Evolutionary conservation across 2,329 filamentous ascomycete genomes (phyloP).

Genomic region (Ceratocystis eucalypticola): DNA sequence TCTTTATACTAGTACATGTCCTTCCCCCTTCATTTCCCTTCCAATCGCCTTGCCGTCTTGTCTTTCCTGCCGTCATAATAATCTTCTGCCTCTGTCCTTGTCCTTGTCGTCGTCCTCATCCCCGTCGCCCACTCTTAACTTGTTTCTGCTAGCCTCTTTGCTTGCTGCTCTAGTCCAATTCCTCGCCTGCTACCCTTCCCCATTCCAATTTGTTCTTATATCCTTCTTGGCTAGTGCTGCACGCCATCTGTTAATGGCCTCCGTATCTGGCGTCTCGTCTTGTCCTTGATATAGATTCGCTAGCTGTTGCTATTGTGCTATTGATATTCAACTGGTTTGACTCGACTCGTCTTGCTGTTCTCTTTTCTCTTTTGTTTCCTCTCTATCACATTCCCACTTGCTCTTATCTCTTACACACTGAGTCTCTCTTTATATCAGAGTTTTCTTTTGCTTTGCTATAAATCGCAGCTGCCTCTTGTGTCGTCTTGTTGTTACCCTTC

Average conservation of each 20-base stretch:
- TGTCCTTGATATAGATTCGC: too few species aligned
- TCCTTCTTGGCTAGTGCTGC: constrained; percentile 1
- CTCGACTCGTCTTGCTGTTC: too few species aligned
- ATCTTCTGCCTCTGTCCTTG: constrained; percentile 13
- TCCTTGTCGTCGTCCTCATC: neutral
- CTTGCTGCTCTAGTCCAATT: neutral
- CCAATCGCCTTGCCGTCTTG: too few species aligned
- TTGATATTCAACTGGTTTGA: too few species aligned
- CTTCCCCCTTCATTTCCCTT: too few species aligned
- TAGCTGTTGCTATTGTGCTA: too few species aligned
- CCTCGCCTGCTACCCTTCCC: constrained; percentile 1
- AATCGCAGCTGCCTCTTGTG: constrained; percentile 2
- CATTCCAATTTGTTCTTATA: neutral
- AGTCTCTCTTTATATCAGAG: neutral
- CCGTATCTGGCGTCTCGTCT: too few species aligned
- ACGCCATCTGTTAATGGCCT: too few species aligned
- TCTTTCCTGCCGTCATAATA: too few species aligned
- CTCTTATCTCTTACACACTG: too few species aligned
- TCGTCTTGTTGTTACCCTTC: neutral
- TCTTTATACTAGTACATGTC: neutral
- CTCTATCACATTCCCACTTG: too few species aligned
- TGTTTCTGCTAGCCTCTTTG: constrained; percentile 10
- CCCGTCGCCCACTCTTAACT: neutral
- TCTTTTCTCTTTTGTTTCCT: too few species aligned
- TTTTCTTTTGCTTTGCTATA: neutral